Conservation (phyloP, 257 asterid genomes). For the Ligustrum vulgare region DNA sequence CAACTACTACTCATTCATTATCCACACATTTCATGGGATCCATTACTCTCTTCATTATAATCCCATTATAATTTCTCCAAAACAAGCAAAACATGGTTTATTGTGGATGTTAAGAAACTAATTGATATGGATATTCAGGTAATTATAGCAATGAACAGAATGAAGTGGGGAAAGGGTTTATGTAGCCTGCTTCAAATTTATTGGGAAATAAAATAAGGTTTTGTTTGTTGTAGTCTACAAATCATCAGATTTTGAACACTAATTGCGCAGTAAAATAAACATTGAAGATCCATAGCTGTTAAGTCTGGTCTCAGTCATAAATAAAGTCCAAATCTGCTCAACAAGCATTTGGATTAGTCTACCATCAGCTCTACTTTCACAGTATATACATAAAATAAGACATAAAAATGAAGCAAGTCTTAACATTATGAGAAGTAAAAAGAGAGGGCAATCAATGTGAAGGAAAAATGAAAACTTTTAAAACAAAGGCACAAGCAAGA, state of each 20-base stretch:
- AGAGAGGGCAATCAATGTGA: conserved; percentile 7
- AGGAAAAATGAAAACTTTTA: conserved; percentile 12
- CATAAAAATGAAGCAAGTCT: neutral
- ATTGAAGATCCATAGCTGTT: neutral
- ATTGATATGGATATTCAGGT: neutral
- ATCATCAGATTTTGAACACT: neutral
- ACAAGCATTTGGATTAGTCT: conserved; percentile 5
- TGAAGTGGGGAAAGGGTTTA: neutral
- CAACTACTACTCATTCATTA: too few species aligned
- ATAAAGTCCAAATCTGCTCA: conserved; percentile 6
- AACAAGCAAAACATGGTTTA: neutral
- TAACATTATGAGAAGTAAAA: conserved; percentile 3
- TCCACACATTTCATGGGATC: too few species aligned
- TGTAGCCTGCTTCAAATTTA: neutral
- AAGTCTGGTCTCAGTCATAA: conserved; percentile 6
- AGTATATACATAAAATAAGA: neutral
- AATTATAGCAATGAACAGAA: neutral
- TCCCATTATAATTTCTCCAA: too few species aligned
- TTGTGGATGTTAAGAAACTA: neutral
- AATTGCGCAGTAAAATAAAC: neutral
- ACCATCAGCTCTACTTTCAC: conserved; percentile 17
- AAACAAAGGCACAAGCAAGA: conserved; percentile 6
- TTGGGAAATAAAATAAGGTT: neutral
- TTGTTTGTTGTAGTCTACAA: neutral
- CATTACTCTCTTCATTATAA: too few species aligned